Evolutionary conservation across 352 stramenopile genomes (phyloP), one percentile per base, ranked within the genome.

Genomic region (Peronospora tabacina): DNA sequence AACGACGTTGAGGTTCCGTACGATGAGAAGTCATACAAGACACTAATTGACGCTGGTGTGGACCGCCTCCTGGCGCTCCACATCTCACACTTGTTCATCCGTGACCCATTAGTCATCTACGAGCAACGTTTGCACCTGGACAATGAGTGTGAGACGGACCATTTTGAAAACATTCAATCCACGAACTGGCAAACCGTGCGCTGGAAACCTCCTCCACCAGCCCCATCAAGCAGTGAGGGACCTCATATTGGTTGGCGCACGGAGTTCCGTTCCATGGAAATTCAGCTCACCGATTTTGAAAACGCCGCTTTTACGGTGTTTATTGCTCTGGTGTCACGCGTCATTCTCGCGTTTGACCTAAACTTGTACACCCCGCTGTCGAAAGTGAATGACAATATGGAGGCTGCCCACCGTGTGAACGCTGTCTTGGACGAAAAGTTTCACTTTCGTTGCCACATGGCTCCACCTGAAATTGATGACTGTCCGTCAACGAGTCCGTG

Each of bases 171-270:
- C 66, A 98, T 99, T 55, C 97, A 99, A 81, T 98, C 89, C 61
- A 99, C 96, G 17, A 99, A 99, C 66, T 99, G 97, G 97, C 96
- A 99, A 82, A 98, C 92, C n/a, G 95, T 99, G 50, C 90, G 97
- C 38, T 99, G 97, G 97, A 99, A 99, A 81, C 97, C 97, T 34
- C 97, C 97, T 37, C 96, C 96, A 44, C 89, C 90, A 29, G 67
- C 64, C 1, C 50, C 67, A 9, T 51, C 54, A 5, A 60, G 48
- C 37, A 48, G 33, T 22, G 57, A 71, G 11, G 63, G 51, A 8
- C 63, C 60, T 29, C 63, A 92, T 63, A 87, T 94, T 47, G 83
- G 83, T 41, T 94, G 83, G 83, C 83, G 83, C 16, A 90, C 81
- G 6, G 83, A 92, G 65, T 98, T 99, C 71, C 84, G 97, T 12